phyloP scores from a whole-genome alignment of 306 rosid genomes.

The Begonia peltatifolia region DNA sequence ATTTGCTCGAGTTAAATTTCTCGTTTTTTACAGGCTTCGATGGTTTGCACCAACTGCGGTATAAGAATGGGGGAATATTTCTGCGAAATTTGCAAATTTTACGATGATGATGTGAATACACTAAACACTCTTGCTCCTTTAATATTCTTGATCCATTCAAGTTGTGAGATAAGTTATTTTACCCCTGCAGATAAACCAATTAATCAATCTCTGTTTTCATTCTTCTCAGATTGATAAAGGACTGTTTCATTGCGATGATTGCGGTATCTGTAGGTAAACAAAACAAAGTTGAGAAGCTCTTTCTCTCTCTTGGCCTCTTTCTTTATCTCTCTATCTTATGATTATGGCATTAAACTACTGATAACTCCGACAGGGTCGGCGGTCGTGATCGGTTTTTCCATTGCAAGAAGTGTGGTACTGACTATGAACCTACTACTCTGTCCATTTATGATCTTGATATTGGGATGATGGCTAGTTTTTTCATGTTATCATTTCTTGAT shows the following conservation, averaged over 20 bases:
- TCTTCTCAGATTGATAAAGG: constrained; percentile 46
- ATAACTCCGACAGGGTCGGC: constrained; percentile 45
- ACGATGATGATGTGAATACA: constrained; percentile 71
- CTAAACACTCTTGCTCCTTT: neutral
- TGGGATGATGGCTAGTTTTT: neutral
- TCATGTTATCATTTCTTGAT: neutral
- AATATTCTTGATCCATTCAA: neutral
- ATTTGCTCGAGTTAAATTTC: constrained; percentile 2
- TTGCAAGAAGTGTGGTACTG: constrained; percentile 82
- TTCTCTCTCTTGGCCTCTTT: neutral
- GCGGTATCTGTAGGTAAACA: constrained; percentile 89
- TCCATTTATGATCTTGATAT: constrained; percentile 12
- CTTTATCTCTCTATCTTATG: neutral
- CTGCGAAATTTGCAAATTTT: constrained; percentile 82
- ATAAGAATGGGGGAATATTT: constrained; percentile 91
- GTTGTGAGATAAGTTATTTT: neutral
- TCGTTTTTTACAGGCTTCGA: constrained; percentile 39
- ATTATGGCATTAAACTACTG: constrained; percentile 14
- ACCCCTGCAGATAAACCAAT: neutral
- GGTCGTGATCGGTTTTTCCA: constrained; percentile 72
- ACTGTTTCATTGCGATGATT: constrained; percentile 84
- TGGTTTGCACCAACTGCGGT: constrained; percentile 87
- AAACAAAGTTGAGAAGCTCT: too few relatives aligned
- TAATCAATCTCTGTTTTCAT: constrained; percentile 9
- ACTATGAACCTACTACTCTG: too few relatives aligned